A percentile compares a stretch with the other conserved stretches of the same genome.
phyloP scores from a whole-genome alignment of 257 asterid species.

The Datura wrightii region DNA sequence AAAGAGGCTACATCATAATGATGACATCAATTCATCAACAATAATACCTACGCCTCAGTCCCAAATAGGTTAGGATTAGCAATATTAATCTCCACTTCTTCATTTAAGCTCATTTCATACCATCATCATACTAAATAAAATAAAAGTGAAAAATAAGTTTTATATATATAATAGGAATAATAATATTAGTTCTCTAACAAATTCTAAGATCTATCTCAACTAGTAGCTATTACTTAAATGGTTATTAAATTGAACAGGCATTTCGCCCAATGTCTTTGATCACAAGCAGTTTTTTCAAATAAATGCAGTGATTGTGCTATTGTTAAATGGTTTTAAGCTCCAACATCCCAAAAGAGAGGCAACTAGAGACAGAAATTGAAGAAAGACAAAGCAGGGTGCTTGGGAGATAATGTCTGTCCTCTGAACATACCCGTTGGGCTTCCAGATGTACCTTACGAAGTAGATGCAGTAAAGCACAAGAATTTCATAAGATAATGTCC shows the following conservation, averaged over 20 bases:
- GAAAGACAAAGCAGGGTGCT: not conserved
- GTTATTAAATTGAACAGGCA: conserved; percentile 9
- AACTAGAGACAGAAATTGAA: not conserved
- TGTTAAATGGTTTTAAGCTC: conserved; percentile 3
- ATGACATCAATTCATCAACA: not conserved
- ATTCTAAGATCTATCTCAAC: not conserved
- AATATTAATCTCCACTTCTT: not conserved
- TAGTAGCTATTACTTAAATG: not conserved
- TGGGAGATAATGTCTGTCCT: not conserved
- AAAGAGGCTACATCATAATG: conserved; percentile 30
- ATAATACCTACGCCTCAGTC: not conserved
- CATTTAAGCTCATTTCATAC: not conserved
- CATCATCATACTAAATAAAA: not conserved
- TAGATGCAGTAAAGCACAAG: not conserved
- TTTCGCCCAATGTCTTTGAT: not conserved
- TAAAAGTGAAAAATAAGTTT: not conserved
- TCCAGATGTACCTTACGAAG: not conserved
- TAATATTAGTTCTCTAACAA: not conserved
- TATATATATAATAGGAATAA: not conserved
- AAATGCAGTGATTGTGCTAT: not conserved
- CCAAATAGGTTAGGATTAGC: not conserved
- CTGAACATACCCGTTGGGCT: not conserved
- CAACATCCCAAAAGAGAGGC: conserved; percentile 17
- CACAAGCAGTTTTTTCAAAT: not conserved
- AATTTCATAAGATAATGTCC: not conserved